phyloP scores from a whole-genome alignment of 139 green algal species.

The Spirogloea muscicola region DNA sequence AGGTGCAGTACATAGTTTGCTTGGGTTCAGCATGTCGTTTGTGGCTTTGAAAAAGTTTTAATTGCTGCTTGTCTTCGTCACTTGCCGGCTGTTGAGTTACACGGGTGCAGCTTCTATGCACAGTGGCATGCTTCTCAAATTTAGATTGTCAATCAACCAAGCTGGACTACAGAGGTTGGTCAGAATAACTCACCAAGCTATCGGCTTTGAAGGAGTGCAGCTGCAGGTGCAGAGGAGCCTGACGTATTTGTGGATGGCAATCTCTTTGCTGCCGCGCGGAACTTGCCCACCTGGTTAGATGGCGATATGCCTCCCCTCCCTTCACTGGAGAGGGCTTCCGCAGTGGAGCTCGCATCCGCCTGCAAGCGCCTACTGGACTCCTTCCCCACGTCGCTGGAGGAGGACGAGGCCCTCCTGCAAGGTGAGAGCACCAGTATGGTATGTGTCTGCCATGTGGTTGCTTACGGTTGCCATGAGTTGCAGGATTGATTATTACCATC shows the following conservation, averaged over 20 bases:
- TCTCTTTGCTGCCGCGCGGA: constrained; percentile 15
- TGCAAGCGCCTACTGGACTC: neutral
- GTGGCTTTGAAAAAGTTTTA: too few relatives aligned
- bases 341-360: neutral
- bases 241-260: neutral
- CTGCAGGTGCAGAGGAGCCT: neutral
- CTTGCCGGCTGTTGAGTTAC: too few relatives aligned
- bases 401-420: constrained; percentile 21
- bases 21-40: too few relatives aligned
- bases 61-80: too few relatives aligned
- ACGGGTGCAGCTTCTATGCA: too few relatives aligned
- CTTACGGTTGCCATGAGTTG: neutral
- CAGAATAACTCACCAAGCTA: too few relatives aligned
- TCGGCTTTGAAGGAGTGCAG: too few relatives aligned
- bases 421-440: too few relatives aligned
- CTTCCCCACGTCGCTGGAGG: constrained; percentile 23
- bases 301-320: constrained; percentile 18
- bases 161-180: too few relatives aligned
- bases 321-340: constrained; percentile 20
- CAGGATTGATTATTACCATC: neutral
- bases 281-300: constrained; percentile 23
- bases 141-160: too few relatives aligned
- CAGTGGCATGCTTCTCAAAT: too few relatives aligned
- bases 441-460: neutral
- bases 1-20: too few relatives aligned